Evolutionary conservation across 768 basidiomycete genomes (phyloP), one percentile per base, ranked within the genome.

Genomic region (Pholiota conissans): DNA sequence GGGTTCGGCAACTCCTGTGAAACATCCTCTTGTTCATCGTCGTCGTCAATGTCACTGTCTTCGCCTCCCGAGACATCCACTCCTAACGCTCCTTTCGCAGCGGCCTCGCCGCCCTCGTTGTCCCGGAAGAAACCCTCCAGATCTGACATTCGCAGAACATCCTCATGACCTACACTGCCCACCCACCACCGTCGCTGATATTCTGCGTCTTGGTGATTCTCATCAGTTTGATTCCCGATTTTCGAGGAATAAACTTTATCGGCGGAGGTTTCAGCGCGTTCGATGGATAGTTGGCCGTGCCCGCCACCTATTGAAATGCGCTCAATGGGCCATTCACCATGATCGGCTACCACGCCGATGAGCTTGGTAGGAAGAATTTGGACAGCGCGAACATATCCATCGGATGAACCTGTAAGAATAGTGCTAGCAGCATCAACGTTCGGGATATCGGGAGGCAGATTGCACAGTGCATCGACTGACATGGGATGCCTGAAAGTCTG

Each of bases 91-190:
- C 60, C 73, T 34, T 70, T 70, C 9, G 65, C 71, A 2, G 68
- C 71, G 6, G 68, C 69, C 11, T 73, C 72, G 24, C 75, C 72
- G 10, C 67, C 74, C 55, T 79, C 78, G 24, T 69, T 72, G 22
- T 73, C 72, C 30, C 67, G 71, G 63, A 96, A 89, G 47, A 93
- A 83, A 32, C 84, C 87, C 64, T 80, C 85, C 49, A 98, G 76
- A 72, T 96, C 90, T 26, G 93, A 95, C 74, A 98, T 73, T 67
- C 87, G 89, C 62, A 97, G 67, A 7, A 83, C 78, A 56, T 96
- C 91, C 60, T 98, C 95, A 63, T 98, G 95, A 28, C 93, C 92
- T 24, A 86, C 91, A 69, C 93, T 95, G 20, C 88, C 95, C n/a
- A 94, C 82, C 93, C 95, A 97, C 75, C 86, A 87, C 20, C 81